phyloP scores from a whole-genome alignment of 2,329 filamentous ascomycete species.

The Atkinsonella hypoxylon region DNA sequence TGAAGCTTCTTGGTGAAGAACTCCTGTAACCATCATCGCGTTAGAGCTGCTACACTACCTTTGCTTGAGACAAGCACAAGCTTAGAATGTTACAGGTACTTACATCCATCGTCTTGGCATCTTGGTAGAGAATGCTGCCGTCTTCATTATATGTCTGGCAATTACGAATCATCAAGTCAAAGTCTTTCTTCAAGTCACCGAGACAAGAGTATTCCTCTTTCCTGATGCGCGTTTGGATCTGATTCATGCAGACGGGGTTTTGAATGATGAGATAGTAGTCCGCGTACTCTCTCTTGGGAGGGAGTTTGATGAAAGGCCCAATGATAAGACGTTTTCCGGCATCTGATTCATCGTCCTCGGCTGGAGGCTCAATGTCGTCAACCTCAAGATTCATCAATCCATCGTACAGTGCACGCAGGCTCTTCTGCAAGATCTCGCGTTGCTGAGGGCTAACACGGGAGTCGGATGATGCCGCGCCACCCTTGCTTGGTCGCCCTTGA shows the following conservation, averaged over 20 bases:
- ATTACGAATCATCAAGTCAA: slow-evolving; percentile 76
- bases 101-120: slow-evolving; percentile 89
- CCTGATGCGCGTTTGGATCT: slow-evolving; percentile 91
- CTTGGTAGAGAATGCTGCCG: slow-evolving; percentile 78
- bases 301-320: slow-evolving; percentile 85
- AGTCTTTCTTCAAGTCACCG: slow-evolving; percentile 69
- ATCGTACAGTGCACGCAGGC: slow-evolving; percentile 67
- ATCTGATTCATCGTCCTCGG: slow-evolving; percentile 45
- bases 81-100: slow-evolving; percentile 21
- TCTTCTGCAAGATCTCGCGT: slow-evolving; percentile 66
- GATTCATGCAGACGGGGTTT: slow-evolving; percentile 89
- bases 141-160: slow-evolving; percentile 96
- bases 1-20: slow-evolving; percentile 43
- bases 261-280: slow-evolving; percentile 94
- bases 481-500: slow-evolving; percentile 55
- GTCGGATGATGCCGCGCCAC: slow-evolving; percentile 21
- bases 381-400: slow-evolving; percentile 75
- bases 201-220: slow-evolving; percentile 82
- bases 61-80: background rate
- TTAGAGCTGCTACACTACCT: slow-evolving; percentile 18
- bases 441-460: slow-evolving; percentile 52
- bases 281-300: slow-evolving; percentile 77
- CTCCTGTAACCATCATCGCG: slow-evolving; percentile 27
- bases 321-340: slow-evolving; percentile 68
- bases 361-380: slow-evolving; percentile 49